Percentiles rank a stretch among this genome's conserved stretches.
These are phyloP conservation scores for Diaporthe australafricana DNA, from an alignment of 2,329 filamentous ascomycete species.

Conservation along the genomic window DNA sequence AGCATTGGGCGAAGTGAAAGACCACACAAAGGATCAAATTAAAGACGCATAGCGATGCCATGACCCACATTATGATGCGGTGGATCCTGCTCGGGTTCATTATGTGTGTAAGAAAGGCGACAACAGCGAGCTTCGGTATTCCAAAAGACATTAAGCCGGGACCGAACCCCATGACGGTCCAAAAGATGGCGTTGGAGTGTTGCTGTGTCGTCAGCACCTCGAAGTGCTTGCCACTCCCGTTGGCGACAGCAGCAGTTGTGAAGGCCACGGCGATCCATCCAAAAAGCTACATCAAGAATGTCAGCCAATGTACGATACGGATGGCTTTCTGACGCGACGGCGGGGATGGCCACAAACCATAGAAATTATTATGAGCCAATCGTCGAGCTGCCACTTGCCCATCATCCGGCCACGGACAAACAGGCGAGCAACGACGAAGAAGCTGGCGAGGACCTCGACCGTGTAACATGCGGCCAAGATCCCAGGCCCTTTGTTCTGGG, in stretches of 20 bases:
- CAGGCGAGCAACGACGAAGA: constrained; percentile 48
- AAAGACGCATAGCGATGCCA: constrained; percentile 42
- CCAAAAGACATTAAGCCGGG: constrained; percentile 53
- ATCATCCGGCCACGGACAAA: constrained; percentile 47
- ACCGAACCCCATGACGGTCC: constrained; percentile 50
- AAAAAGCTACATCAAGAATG: constrained; percentile 42
- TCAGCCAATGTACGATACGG: not conserved
- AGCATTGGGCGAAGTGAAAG: constrained; percentile 56
- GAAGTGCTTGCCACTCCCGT: constrained; percentile 55
- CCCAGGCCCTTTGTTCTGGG: constrained; percentile 48
- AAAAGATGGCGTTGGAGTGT: constrained; percentile 47
- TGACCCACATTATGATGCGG: constrained; percentile 49
- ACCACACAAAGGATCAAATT: constrained; percentile 51
- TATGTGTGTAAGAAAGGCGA: constrained; percentile 51
- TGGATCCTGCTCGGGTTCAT: constrained; percentile 51
- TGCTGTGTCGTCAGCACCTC: constrained; percentile 45
- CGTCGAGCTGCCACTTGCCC: constrained; percentile 50
- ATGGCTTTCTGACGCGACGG: no score
- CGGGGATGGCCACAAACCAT: constrained; percentile 41
- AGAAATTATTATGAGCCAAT: constrained; percentile 50
- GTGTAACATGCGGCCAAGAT: constrained; percentile 48
- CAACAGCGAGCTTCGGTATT: constrained; percentile 55
- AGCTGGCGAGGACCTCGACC: constrained; percentile 45
- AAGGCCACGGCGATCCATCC: constrained; percentile 50
- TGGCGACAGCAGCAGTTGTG: constrained; percentile 46